Evolutionary conservation across 2,329 filamentous ascomycete genomes (phyloP).

Genomic region (Didymosphaeria variabile): DNA sequence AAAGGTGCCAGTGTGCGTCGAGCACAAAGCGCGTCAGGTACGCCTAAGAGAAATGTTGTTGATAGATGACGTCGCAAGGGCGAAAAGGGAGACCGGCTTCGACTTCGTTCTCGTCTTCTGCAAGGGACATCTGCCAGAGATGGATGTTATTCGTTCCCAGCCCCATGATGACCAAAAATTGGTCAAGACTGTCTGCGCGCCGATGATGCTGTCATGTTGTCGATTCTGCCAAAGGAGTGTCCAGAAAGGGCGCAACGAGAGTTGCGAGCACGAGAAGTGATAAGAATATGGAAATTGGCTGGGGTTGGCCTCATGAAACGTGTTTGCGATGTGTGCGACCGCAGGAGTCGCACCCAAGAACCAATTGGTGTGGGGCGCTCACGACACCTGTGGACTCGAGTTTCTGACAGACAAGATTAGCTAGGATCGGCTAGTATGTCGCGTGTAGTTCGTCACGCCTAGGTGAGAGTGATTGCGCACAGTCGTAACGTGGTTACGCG

Average conservation of each 20-base stretch:
- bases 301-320: conserved; percentile 38
- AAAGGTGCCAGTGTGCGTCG: conserved; percentile 9
- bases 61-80: conserved; percentile 5
- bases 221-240: conserved; percentile 19
- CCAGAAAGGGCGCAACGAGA: conserved; percentile 15
- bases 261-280: conserved; percentile 19
- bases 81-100: conserved; percentile 27
- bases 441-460: not conserved
- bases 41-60: conserved; percentile 8
- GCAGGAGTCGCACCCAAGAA: conserved; percentile 34
- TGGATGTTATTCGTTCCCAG: conserved; percentile 30
- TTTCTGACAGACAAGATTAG: conserved; percentile 10
- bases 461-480: not conserved
- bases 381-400: conserved; percentile 16
- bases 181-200: conserved; percentile 33
- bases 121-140: conserved; percentile 36
- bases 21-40: conserved; percentile 7
- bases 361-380: conserved; percentile 26
- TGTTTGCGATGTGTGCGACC: conserved; percentile 41
- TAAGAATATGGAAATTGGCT: conserved; percentile 35
- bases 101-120: conserved; percentile 28
- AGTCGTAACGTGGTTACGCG: not conserved
- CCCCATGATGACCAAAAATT: conserved; percentile 39
- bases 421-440: conserved; percentile 6
- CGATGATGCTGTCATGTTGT: conserved; percentile 22